Evolutionary conservation across 805 yeast species (phyloP).

Genomic region (Metschnikowia aberdeeniae): DNA sequence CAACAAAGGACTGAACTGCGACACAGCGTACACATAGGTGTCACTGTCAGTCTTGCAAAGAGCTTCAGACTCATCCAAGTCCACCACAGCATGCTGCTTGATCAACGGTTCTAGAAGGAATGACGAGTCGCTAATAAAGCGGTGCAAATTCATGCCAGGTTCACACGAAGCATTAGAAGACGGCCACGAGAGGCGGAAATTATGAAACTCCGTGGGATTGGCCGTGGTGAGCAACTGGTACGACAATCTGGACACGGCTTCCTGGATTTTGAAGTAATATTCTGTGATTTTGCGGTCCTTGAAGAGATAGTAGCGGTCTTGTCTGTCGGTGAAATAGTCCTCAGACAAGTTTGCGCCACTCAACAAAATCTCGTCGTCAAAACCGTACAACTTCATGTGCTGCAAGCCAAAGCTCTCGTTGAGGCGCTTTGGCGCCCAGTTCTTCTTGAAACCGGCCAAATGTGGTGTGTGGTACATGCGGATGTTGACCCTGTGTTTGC

Average conservation of each 20-base stretch:
- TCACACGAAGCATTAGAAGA: conserved; percentile 58
- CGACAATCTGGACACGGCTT: conserved; percentile 64
- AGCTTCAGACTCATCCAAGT: conserved; percentile 26
- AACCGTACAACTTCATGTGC: conserved; percentile 96
- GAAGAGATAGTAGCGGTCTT: conserved; percentile 85
- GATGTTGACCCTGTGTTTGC: conserved; percentile 65
- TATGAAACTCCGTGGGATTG: conserved; percentile 31
- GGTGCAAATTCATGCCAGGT: conserved; percentile 52
- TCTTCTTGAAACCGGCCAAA: conserved; percentile 60
- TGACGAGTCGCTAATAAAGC: conserved; percentile 56
- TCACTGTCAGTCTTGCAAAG: conserved; percentile 33
- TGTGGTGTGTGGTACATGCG: conserved; percentile 90
- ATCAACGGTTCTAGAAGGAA: conserved; percentile 55
- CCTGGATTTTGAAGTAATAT: conserved; percentile 71
- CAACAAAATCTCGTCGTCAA: conserved; percentile 83
- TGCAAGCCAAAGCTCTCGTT: conserved; percentile 93
- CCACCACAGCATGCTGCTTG: conserved; percentile 34
- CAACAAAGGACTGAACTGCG: conserved; percentile 85
- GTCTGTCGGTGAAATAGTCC: conserved; percentile 93
- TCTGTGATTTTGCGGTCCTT: conserved; percentile 54
- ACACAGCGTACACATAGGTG: conserved; percentile 83
- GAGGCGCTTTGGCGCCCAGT: conserved; percentile 71
- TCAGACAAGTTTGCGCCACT: conserved; percentile 89
- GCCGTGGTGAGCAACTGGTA: conserved; percentile 53
- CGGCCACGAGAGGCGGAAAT: conserved; percentile 73